Evolutionary conservation across 139 green algal genomes (phyloP).

Genomic region (Chloropicon primus): DNA sequence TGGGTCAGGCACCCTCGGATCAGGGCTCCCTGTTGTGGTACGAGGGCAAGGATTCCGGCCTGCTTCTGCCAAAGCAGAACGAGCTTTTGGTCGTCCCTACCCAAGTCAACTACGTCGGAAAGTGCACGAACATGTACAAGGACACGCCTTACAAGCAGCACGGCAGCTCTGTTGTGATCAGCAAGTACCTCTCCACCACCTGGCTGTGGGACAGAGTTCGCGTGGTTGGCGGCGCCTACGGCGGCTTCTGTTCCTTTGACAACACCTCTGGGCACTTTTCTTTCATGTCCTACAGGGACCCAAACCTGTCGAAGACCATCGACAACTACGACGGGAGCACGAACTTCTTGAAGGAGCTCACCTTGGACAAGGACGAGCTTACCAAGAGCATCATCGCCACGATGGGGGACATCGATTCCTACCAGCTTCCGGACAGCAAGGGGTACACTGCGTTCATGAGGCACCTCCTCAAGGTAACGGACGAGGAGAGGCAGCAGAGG

Average conservation of each 20-base stretch:
- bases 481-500: slow-evolving; percentile 86
- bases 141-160: slow-evolving; percentile 82
- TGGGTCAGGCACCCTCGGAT: background rate
- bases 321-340: slow-evolving; percentile 71
- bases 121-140: slow-evolving; percentile 88
- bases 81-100: slow-evolving; percentile 79
- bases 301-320: slow-evolving; percentile 89
- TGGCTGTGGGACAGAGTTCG: slow-evolving; percentile 97
- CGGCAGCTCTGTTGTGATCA: slow-evolving; percentile 82
- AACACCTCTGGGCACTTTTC: slow-evolving; percentile 77
- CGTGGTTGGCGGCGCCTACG: slow-evolving; percentile 89
- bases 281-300: slow-evolving; percentile 88
- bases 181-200: slow-evolving; percentile 87
- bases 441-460: slow-evolving; percentile 60
- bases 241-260: slow-evolving; percentile 95
- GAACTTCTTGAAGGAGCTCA: slow-evolving; percentile 63
- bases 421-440: slow-evolving; percentile 90
- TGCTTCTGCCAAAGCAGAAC: slow-evolving; percentile 43
- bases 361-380: slow-evolving; percentile 66
- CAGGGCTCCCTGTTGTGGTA: slow-evolving; percentile 26
- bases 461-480: slow-evolving; percentile 71
- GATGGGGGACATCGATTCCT: slow-evolving; percentile 85
- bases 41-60: background rate
- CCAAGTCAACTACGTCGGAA: slow-evolving; percentile 99
- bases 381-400: slow-evolving; percentile 92